A percentile compares a stretch with the other conserved stretches of the same genome.
These are phyloP conservation scores for Cryptococcus floricola DNA, from an alignment of 1,284 basidiomycete species.

Conservation along the genomic window DNA sequence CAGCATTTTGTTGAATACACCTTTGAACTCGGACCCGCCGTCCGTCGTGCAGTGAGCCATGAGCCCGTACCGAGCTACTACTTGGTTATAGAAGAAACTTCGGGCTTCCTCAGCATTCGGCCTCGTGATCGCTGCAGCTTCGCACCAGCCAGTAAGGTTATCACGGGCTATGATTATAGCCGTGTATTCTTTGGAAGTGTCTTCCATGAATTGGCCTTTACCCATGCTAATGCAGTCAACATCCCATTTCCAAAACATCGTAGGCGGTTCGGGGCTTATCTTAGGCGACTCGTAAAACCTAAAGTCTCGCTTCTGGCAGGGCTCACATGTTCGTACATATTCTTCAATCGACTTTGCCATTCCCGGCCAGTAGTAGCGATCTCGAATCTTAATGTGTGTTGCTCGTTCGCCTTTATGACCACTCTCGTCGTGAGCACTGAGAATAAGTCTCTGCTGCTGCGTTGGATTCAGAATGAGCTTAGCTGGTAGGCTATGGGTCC, in stretches of 20 bases:
- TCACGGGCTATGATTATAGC: background rate
- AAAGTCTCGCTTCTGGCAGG: background rate
- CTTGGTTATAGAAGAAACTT: background rate
- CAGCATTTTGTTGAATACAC: background rate
- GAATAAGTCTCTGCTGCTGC: no score
- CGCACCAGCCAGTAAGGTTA: background rate
- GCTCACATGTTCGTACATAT: background rate
- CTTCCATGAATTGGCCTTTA: background rate
- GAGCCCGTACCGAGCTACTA: background rate
- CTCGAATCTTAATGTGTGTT: background rate
- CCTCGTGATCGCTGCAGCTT: background rate
- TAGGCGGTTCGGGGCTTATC: background rate
- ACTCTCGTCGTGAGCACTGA: background rate
- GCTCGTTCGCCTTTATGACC: background rate
- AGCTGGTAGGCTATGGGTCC: background rate
- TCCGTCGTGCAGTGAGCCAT: background rate
- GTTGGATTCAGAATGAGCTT: background rate
- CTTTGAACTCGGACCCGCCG: background rate
- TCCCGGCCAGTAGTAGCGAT: background rate
- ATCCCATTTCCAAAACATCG: background rate
- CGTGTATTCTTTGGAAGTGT: background rate
- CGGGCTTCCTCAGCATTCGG: background rate
- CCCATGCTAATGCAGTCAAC: conserved; percentile 9
- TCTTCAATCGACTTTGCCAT: background rate
- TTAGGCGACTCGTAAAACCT: background rate